Percentiles rank a stretch among this genome's conserved stretches.
These are phyloP conservation scores for Cardamine chenopodiifolia DNA, from an alignment of 345 rosid genomes.

Conservation along the genomic window DNA sequence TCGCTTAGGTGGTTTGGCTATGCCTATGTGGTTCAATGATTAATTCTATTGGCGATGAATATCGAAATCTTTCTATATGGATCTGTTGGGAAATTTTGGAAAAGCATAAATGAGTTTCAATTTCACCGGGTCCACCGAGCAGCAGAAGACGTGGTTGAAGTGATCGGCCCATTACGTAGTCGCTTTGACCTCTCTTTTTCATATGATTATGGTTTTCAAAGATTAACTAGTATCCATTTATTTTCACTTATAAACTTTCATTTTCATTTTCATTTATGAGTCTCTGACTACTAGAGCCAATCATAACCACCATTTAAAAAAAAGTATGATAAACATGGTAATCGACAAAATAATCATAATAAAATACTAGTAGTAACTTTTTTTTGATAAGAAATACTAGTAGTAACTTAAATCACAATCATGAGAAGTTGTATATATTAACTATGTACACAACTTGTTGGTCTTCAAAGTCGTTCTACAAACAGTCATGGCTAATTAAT, in stretches of 20 bases:
- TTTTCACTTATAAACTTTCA: background rate
- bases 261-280: background rate
- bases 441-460: conserved; percentile 23
- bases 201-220: background rate
- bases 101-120: background rate
- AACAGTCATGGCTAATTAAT: conserved; percentile 8
- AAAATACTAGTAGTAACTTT: conserved; percentile 1
- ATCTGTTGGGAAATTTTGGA: background rate
- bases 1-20: background rate
- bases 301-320: background rate
- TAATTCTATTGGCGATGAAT: background rate
- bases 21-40: background rate
- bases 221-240: background rate
- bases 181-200: background rate
- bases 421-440: conserved; percentile 10
- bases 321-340: conserved; percentile 17
- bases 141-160: background rate
- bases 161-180: conserved; percentile 12
- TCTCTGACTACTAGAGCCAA: conserved; percentile 21
- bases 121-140: conserved; percentile 3
- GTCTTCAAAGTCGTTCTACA: conserved; percentile 25
- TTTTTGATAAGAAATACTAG: background rate
- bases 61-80: conserved; percentile 4
- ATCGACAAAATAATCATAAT: conserved; percentile 9
- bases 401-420: background rate